These are phyloP conservation scores for Gossypium davidsonii DNA, from an alignment of 441 rosid genomes.

Conservation along the genomic window DNA sequence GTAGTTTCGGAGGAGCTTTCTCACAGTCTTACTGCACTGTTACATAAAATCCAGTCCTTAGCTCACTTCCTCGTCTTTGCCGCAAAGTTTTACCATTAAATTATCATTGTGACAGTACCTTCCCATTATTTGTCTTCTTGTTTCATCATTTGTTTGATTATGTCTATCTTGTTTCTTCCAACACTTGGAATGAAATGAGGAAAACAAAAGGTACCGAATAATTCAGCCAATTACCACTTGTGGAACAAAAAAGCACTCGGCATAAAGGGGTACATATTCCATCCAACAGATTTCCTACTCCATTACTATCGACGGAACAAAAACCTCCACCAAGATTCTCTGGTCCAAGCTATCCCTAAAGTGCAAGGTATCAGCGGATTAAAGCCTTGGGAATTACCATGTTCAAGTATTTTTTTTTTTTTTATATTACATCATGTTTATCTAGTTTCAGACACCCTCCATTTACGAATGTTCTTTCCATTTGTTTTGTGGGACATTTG, in stretches of 20 bases:
- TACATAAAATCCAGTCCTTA: not conserved
- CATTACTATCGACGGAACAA: constrained; percentile 17
- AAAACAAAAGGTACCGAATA: constrained; percentile 3
- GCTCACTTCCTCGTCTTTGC: not conserved
- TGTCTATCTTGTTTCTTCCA: not conserved
- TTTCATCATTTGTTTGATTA: not conserved
- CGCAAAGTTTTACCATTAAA: not conserved
- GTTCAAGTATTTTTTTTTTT: constrained; percentile 5
- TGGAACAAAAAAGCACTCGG: not conserved
- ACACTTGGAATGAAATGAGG: not conserved
- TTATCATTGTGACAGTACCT: not conserved
- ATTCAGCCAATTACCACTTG: not conserved
- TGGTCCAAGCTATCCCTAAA: not conserved
- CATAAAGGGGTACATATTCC: not conserved
- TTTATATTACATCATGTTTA: not conserved
- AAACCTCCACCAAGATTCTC: constrained; percentile 10
- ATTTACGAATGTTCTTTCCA: not conserved
- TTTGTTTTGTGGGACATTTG: constrained; percentile 3
- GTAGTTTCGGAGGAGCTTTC: not conserved
- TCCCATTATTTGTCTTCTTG: not conserved
- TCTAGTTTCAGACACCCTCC: not conserved
- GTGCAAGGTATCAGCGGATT: constrained; percentile 21
- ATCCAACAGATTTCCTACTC: constrained; percentile 22
- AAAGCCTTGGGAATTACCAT: constrained; percentile 29
- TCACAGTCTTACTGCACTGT: not conserved